Conservation (phyloP, 2,329 filamentous ascomycete species). For the Akanthomyces dipterigenus region DNA sequence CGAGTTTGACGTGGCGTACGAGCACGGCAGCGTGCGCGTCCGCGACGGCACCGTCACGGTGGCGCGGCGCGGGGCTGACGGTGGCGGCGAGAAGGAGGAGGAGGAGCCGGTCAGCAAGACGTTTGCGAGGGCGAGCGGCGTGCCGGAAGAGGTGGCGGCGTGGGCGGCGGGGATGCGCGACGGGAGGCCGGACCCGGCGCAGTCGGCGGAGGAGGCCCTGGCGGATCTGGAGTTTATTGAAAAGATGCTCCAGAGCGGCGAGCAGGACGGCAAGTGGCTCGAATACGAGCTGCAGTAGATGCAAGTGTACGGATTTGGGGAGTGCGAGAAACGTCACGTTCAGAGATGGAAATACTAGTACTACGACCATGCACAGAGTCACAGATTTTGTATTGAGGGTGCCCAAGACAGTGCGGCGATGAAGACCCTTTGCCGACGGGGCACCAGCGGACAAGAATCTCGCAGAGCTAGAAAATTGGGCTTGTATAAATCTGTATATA, state of each 20-base stretch:
- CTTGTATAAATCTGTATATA: not conserved
- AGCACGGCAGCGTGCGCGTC: slow-evolving; percentile 48
- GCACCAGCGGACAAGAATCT: not conserved
- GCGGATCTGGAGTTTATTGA: slow-evolving; percentile 55
- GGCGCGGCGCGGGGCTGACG: too few relatives aligned
- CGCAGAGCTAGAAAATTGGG: not conserved
- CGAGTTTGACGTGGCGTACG: slow-evolving; percentile 51
- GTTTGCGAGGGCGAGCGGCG: slow-evolving; percentile 46
- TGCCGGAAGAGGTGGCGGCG: slow-evolving; percentile 53
- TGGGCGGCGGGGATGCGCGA: slow-evolving; percentile 49
- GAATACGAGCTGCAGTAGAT: slow-evolving; percentile 32
- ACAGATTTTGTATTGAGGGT: too few relatives aligned
- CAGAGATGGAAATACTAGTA: too few relatives aligned
- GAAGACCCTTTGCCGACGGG: too few relatives aligned
- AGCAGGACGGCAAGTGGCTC: slow-evolving; percentile 33
- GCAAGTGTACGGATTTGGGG: not conserved
- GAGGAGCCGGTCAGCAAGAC: slow-evolving; percentile 28
- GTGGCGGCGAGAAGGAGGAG: too few relatives aligned
- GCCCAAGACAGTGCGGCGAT: too few relatives aligned
- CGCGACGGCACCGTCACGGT: slow-evolving; percentile 38
- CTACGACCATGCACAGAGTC: too few relatives aligned
- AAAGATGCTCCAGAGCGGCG: slow-evolving; percentile 42
- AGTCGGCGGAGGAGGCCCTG: slow-evolving; percentile 51
- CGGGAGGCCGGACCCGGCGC: slow-evolving; percentile 42
- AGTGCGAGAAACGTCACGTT: too few relatives aligned